Evolutionary conservation across 2,329 filamentous ascomycete species (phyloP), one percentile per base, ranked within the genome.

Genomic region (Ascochyta fabae): DNA sequence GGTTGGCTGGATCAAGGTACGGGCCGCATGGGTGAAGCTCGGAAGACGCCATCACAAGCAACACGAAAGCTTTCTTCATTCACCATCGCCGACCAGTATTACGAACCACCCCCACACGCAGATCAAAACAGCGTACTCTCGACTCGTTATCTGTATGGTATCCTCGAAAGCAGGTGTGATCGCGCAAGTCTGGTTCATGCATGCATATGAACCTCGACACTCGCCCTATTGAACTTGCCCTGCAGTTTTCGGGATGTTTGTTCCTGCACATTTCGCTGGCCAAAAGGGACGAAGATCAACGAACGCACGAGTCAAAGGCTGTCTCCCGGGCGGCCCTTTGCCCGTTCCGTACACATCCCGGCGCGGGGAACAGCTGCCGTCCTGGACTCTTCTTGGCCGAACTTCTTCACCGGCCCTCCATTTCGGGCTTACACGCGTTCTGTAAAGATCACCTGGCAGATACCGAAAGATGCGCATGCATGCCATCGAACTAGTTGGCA

Each of bases 281-380:
- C 19, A 35, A 51, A 56, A 39, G 10, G 13, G 36, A 36, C 6
- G 19, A 33, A 33, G 46, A 46, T 51, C 47, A 26, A 7, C 24
- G 10, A n/a, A 26, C 16, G 42, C 47, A 47, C 48, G 53, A 51
- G 42, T 56, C 53, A 44, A 38, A 24, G 27, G 19, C 43, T 22
- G 24, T 42, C 8, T 44, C 26, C 23, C 22, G 7, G 44, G 38
- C 44, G 27, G 31, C 36, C 47, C 36, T n/a, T 56, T 29, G 8
- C 53, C 48, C 38, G 38, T 43, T 51, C 16, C 42, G 48, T 56
- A 26, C 43, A 41, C 19, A 24, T 36, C 16, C 53, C 47, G 46
- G n/a, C 46, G 53, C 42, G 47, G 52, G 52, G 53, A 51, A 50
- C 19, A 43, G 36, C 31, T 47, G 53, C 53, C 53, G 53, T 47